Percentiles rank a stretch among this genome's conserved stretches.
Conservation (phyloP, 2,329 filamentous ascomycete species). For the Aureobasidium sp. region DNA sequence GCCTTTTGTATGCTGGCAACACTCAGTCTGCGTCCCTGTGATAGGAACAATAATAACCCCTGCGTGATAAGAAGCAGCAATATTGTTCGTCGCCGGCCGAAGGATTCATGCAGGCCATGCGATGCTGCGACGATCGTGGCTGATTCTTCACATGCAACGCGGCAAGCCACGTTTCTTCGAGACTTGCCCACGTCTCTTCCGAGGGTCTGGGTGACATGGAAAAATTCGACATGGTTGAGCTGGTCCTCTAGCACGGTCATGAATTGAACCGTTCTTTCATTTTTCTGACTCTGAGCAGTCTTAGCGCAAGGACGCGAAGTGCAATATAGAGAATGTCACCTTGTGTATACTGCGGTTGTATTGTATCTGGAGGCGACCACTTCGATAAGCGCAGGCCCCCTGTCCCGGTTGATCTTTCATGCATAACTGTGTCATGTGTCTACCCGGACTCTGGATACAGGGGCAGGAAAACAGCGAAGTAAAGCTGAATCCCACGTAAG, state of each 20-base stretch:
- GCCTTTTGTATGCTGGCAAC: background rate
- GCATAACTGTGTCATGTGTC: background rate
- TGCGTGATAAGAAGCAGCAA: background rate
- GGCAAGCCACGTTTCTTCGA: slow-evolving; percentile 1
- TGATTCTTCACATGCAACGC: background rate
- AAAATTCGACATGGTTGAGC: background rate
- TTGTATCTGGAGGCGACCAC: background rate
- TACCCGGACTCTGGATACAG: background rate
- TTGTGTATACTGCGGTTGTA: background rate
- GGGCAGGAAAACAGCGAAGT: background rate
- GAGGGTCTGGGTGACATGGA: background rate
- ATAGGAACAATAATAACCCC: background rate
- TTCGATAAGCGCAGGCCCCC: background rate
- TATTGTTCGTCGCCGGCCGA: background rate
- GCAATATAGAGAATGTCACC: background rate
- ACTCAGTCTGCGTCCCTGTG: background rate
- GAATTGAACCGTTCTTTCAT: background rate
- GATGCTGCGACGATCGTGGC: background rate
- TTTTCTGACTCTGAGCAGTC: background rate
- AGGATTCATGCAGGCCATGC: background rate
- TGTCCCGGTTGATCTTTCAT: background rate
- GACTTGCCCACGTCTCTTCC: background rate
- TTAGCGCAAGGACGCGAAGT: background rate
- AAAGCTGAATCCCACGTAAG: background rate
- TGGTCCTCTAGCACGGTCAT: background rate